These are phyloP conservation scores for Akanthomyces muscarius DNA, from an alignment of 2,329 filamentous ascomycete species.

Conservation along the genomic window DNA sequence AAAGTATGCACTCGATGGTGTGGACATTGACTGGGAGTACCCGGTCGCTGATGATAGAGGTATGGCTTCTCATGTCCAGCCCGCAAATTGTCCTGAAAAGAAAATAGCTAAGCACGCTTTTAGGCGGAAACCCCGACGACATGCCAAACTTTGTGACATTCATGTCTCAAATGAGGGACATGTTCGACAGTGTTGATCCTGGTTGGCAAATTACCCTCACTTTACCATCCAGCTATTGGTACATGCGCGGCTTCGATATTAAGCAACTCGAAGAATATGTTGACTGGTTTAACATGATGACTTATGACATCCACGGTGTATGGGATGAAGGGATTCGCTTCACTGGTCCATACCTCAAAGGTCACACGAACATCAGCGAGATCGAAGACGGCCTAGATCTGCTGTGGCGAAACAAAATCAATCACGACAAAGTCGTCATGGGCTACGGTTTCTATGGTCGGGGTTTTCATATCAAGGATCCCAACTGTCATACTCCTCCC, in stretches of 20 bases:
- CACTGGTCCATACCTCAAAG: constrained; percentile 28
- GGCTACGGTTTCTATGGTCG: constrained; percentile 39
- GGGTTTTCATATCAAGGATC: constrained; percentile 17
- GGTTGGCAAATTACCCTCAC: constrained; percentile 13
- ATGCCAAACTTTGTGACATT: neutral
- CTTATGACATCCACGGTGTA: constrained; percentile 40
- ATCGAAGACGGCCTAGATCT: constrained; percentile 36
- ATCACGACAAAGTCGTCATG: constrained; percentile 35
- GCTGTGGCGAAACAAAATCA: constrained; percentile 38
- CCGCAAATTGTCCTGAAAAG: neutral
- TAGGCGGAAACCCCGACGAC: neutral
- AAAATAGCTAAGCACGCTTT: neutral
- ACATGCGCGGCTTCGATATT: constrained; percentile 27
- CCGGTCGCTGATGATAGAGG: constrained; percentile 17
- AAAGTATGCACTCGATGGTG: constrained; percentile 28
- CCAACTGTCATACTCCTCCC: neutral
- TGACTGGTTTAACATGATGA: constrained; percentile 44
- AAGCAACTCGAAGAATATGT: constrained; percentile 23
- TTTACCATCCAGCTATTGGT: constrained; percentile 28
- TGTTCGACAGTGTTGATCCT: constrained; percentile 2
- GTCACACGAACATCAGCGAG: constrained; percentile 39
- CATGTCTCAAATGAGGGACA: neutral
- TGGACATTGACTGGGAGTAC: constrained; percentile 32
- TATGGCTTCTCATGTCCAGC: neutral
- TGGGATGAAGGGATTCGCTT: constrained; percentile 30